Percentiles rank a stretch among this genome's conserved stretches.
phyloP scores from a whole-genome alignment of 2,329 filamentous ascomycete genomes.

The Aspergillus niger region DNA sequence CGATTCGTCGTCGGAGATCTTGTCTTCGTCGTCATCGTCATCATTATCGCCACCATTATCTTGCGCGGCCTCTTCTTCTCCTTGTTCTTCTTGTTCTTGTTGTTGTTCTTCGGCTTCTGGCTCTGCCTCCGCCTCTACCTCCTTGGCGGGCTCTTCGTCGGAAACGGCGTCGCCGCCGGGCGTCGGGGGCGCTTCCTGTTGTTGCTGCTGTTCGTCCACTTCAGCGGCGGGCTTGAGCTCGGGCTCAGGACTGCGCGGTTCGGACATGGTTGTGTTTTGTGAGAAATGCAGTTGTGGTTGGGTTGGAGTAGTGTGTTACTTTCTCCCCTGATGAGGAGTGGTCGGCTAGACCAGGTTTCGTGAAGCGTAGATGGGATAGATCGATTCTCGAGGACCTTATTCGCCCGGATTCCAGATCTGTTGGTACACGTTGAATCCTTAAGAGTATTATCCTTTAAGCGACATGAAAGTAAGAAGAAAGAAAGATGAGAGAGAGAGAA shows the following conservation, averaged over 20 bases:
- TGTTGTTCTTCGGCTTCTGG: neutral
- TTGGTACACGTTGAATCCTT: no score
- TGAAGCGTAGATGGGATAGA: no score
- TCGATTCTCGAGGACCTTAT: no score
- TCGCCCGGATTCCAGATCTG: no score
- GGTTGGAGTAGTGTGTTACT: neutral
- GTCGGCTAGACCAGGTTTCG: neutral
- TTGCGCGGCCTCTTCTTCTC: conserved; percentile 14
- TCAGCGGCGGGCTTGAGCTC: conserved; percentile 25
- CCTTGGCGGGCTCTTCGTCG: conserved; percentile 9
- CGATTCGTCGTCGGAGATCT: conserved; percentile 61
- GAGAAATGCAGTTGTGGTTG: neutral
- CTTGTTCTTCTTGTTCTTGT: neutral
- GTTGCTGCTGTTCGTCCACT: conserved; percentile 20
- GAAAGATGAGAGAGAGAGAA: conserved; percentile 14
- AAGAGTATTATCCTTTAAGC: no score
- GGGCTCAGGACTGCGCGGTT: conserved; percentile 35
- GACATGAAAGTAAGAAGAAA: neutral
- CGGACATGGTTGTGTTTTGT: conserved; percentile 35
- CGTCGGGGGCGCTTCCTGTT: conserved; percentile 23
- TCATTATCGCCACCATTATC: conserved; percentile 28
- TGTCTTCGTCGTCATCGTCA: conserved; percentile 28
- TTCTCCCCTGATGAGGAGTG: neutral
- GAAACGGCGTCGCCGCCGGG: conserved; percentile 29
- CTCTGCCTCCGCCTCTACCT: conserved; percentile 5